Evolutionary conservation across 78 protist species (phyloP), one percentile per base, ranked within the genome.

Genomic region (Dictyostelium capitatum): DNA sequence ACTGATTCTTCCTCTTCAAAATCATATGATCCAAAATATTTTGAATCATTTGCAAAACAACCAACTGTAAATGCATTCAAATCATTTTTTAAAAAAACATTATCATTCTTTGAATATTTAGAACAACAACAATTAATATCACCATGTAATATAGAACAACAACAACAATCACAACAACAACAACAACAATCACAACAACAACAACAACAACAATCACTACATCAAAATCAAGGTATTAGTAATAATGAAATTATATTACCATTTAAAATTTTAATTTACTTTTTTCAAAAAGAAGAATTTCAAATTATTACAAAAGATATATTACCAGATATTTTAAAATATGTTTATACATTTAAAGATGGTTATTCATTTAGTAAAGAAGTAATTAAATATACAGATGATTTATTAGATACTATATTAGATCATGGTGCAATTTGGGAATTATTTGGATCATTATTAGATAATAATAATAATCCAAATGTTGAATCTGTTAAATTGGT

Each of bases 231-330:
- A 37, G 70, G 70, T 62, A 56, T 23, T n/a, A 57, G 78, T 37
- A 47, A 15, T 19, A 56, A 65, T 19, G 79, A 77, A 15, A 50
- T 87, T 11, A 65, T 57, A 65, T 77, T 78, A 62, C 80, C 79
- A 17, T 90, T 90, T 37, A 57, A 25, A 64, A 75, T 90, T 79
- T 62, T 90, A 53, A 79, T 80, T 7, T 72, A n/a, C 17, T 57
- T 90, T 14, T 90, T 90, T 59, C 85, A 90, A 62, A 90, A 90
- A 12, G 95, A 82, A 14, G 83, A 81, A 1, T 82, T 90, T 51
- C 91, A 82, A 79, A 78, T 25, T 1, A 62, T 90, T 62, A 32
- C 79, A 1, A 81, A 75, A 9, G 89, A 79, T 23, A 90, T 90
- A 54, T n/a, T 90, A 7, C 47, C 56, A 14, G 89, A 82, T 48